A percentile compares a stretch with the other conserved stretches of the same genome.
These are phyloP conservation scores for Crithidia sp. DNA, from an alignment of 208 protist genomes.

Conservation along the genomic window DNA sequence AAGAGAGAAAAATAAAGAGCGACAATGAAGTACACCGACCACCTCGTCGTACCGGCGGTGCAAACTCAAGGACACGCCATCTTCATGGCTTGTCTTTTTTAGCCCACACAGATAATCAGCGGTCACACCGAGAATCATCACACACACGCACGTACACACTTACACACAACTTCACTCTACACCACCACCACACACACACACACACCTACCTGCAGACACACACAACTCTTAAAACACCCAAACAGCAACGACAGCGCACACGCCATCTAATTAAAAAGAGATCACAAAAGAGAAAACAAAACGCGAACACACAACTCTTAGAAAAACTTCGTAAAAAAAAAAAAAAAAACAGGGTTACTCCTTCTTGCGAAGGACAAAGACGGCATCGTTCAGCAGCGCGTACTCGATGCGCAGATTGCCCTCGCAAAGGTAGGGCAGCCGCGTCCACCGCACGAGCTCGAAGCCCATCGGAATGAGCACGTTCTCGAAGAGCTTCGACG, in stretches of 20 bases:
- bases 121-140: too few relatives aligned
- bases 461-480: constrained; percentile 80
- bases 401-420: constrained; percentile 80
- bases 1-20: too few relatives aligned
- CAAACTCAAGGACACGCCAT: too few relatives aligned
- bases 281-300: not conserved
- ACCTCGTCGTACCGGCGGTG: too few relatives aligned
- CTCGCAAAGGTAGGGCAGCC: constrained; percentile 85
- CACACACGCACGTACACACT: too few relatives aligned
- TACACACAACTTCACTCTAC: not conserved
- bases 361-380: constrained; percentile 62
- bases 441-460: constrained; percentile 82
- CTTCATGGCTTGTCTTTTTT: too few relatives aligned
- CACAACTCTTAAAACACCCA: not conserved
- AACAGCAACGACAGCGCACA: not conserved
- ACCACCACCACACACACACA: not conserved
- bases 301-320: not conserved
- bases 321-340: constrained; percentile 19
- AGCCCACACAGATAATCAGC: too few relatives aligned
- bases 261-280: not conserved
- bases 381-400: constrained; percentile 76
- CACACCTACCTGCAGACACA: not conserved
- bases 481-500: constrained; percentile 71
- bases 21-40: too few relatives aligned
- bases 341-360: constrained; percentile 10